Percentiles rank a stretch among this genome's conserved stretches.
Evolutionary conservation across 192 early-diverging fungal genomes (phyloP).

Genomic region (Linnemannia zychae): DNA sequence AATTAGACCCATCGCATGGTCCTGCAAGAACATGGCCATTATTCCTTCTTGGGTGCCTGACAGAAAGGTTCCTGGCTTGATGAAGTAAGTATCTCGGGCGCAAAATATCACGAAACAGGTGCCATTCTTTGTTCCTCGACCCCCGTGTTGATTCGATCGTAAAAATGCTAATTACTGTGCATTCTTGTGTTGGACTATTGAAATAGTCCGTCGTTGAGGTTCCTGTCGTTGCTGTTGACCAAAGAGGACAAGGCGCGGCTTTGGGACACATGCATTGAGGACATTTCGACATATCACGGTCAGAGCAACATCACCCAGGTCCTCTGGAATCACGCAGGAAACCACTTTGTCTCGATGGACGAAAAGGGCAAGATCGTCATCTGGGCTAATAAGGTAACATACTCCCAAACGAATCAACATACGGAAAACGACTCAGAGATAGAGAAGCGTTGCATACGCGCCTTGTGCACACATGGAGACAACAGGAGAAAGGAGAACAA

Average conservation of each 20-base stretch:
- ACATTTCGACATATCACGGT: slow-evolving; percentile 44
- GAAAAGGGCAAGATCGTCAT: slow-evolving; percentile 55
- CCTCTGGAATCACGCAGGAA: slow-evolving; percentile 47
- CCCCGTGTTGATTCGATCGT: background rate
- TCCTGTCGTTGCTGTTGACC: slow-evolving; percentile 34
- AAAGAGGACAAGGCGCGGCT: slow-evolving; percentile 31
- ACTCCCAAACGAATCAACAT: background rate
- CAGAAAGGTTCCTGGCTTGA: slow-evolving; percentile 39
- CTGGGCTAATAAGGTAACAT: slow-evolving; percentile 50
- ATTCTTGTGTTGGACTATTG: background rate
- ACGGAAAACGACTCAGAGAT: background rate
- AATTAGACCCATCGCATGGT: slow-evolving; percentile 50
- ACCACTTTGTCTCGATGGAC: slow-evolving; percentile 40
- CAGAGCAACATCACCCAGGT: slow-evolving; percentile 47
- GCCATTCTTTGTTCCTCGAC: too few species aligned
- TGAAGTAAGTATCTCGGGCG: slow-evolving; percentile 35
- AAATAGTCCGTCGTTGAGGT: slow-evolving; percentile 41
- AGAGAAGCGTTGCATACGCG: too few species aligned
- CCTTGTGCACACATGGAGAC: too few species aligned
- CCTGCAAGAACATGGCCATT: slow-evolving; percentile 47
- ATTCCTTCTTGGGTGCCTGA: slow-evolving; percentile 53
- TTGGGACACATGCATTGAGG: slow-evolving; percentile 53
- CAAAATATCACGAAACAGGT: background rate
- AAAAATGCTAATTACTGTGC: background rate
- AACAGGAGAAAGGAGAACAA: background rate